Evolutionary conservation across 2,329 filamentous ascomycete species (phyloP).

Genomic region (Colletotrichum tofieldiae): DNA sequence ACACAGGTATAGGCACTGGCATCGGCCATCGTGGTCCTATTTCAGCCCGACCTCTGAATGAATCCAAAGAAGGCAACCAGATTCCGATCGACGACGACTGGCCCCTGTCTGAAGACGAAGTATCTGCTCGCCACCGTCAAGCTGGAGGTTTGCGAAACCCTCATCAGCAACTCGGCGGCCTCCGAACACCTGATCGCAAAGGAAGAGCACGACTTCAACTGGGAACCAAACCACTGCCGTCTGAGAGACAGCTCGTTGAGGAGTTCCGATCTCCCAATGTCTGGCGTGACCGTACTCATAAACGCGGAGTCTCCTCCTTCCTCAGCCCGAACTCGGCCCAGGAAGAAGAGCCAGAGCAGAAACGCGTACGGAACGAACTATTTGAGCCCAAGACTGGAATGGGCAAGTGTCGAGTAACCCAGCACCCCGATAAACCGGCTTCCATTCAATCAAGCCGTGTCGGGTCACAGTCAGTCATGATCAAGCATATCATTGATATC

Average conservation of each 20-base stretch:
- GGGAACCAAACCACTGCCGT: background rate
- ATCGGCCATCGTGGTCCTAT: background rate
- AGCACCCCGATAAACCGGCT: too few relatives aligned
- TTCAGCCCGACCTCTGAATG: background rate
- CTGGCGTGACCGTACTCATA: background rate
- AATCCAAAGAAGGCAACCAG: background rate
- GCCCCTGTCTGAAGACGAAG: background rate
- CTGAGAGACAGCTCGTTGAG: slow-evolving; percentile 13
- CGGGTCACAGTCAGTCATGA: background rate
- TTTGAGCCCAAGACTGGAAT: background rate
- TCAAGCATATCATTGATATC: slow-evolving; percentile 10
- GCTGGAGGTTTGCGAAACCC: background rate
- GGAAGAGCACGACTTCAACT: background rate
- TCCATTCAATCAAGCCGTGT: background rate
- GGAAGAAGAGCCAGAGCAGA: slow-evolving; percentile 9
- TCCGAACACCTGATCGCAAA: background rate
- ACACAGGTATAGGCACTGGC: background rate
- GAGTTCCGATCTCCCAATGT: background rate
- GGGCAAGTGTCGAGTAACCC: background rate
- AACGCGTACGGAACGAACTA: slow-evolving; percentile 4
- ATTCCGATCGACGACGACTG: background rate
- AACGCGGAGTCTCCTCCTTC: slow-evolving; percentile 5
- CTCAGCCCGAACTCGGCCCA: slow-evolving; percentile 10
- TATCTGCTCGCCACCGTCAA: background rate
- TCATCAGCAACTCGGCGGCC: background rate